A percentile compares a stretch with the other conserved stretches of the same genome.
Evolutionary conservation across 768 basidiomycete genomes (phyloP).

Genomic region (Agaricus blazei): DNA sequence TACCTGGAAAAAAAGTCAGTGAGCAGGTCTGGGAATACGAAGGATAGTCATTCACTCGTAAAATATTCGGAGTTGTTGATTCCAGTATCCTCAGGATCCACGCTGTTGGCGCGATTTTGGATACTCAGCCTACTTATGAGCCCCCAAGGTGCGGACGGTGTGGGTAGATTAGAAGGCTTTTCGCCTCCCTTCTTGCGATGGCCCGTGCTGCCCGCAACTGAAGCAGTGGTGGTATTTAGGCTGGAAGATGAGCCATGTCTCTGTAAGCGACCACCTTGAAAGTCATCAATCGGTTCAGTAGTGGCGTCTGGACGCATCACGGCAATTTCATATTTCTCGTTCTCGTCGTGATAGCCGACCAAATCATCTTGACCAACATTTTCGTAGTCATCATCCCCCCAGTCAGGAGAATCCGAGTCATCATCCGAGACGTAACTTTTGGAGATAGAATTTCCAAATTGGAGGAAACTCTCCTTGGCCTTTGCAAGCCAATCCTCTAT

Average conservation of each 20-base stretch:
- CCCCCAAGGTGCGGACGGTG: conserved; percentile 65
- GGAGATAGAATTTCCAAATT: conserved; percentile 56
- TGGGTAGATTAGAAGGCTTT: conserved; percentile 55
- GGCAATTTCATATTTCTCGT: conserved; percentile 34
- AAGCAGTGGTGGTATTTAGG: conserved; percentile 28
- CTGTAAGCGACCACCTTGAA: conserved; percentile 19
- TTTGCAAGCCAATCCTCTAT: conserved; percentile 76
- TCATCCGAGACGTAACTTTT: conserved; percentile 45
- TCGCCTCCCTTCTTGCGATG: conserved; percentile 36
- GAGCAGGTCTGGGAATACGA: neutral
- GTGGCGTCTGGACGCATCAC: conserved; percentile 37
- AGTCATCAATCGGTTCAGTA: neutral
- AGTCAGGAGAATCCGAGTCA: conserved; percentile 36
- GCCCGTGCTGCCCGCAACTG: conserved; percentile 16
- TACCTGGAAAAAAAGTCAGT: neutral
- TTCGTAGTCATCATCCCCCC: conserved; percentile 36
- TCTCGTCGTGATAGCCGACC: conserved; percentile 24
- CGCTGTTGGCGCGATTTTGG: conserved; percentile 31
- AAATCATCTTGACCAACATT: conserved; percentile 26
- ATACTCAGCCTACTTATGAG: conserved; percentile 64
- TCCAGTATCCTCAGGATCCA: conserved; percentile 44
- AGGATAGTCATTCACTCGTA: conserved; percentile 43
- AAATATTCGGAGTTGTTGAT: conserved; percentile 71
- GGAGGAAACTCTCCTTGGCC: conserved; percentile 60
- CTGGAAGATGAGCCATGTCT: conserved; percentile 36